A percentile compares a stretch with the other conserved stretches of the same genome.
phyloP scores from a whole-genome alignment of 139 green algal genomes.

The Nannochloris sp. region DNA sequence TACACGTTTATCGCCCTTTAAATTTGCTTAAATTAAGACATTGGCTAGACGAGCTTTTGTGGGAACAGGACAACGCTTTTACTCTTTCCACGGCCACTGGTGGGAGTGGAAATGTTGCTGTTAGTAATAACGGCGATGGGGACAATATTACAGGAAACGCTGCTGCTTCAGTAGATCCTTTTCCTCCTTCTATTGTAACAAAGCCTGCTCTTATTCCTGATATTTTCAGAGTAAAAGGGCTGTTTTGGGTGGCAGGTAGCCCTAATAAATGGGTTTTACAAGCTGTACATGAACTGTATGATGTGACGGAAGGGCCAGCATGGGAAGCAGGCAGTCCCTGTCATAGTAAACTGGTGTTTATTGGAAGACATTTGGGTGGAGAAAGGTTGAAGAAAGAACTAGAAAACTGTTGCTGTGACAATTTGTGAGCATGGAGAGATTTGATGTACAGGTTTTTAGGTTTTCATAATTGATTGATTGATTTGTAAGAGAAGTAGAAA shows the following conservation, averaged over 20 bases:
- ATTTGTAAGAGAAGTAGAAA: not conserved
- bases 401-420: not conserved
- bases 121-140: no score
- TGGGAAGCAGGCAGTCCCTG: constrained; percentile 32
- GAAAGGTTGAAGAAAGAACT: constrained; percentile 4
- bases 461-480: not conserved
- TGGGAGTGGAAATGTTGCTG: constrained; percentile 27
- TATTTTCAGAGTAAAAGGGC: constrained; percentile 71
- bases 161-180: no score
- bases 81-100: not conserved
- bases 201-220: constrained; percentile 18
- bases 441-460: no score
- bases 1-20: constrained; percentile 20
- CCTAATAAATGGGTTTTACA: constrained; percentile 35
- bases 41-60: constrained; percentile 60
- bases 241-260: constrained; percentile 51
- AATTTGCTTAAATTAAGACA: constrained; percentile 25
- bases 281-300: constrained; percentile 77
- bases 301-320: constrained; percentile 43
- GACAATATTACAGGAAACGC: no score
- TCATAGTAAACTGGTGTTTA: constrained; percentile 48
- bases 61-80: constrained; percentile 29
- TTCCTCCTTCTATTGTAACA: no score
- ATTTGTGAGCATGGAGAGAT: not conserved
- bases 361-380: constrained; percentile 45